Percentiles rank a stretch among this genome's conserved stretches.
Evolutionary conservation across 371 early-diverging fungal species (phyloP).

Genomic region (Entomophthora muscae): DNA sequence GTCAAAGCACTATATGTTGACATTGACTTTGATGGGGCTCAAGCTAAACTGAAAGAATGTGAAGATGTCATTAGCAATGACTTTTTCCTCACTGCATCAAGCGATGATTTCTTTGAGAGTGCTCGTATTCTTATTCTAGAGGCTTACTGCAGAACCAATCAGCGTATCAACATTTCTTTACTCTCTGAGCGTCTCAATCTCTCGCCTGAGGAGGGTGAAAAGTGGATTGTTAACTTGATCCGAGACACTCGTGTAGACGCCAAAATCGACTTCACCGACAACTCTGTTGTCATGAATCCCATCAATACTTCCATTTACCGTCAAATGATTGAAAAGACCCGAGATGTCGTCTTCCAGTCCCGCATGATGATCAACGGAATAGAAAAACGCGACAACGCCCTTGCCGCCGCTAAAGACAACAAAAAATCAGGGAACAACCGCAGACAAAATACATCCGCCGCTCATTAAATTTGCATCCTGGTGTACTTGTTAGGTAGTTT

Average conservation of each 20-base stretch:
- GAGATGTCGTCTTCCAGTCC: conserved; percentile 73
- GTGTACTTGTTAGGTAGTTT: conserved; percentile 20
- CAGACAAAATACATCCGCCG: neutral
- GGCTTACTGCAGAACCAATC: conserved; percentile 88
- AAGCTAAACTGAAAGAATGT: conserved; percentile 70
- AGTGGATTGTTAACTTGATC: conserved; percentile 92
- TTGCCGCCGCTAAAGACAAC: conserved; percentile 1
- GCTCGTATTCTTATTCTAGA: conserved; percentile 86
- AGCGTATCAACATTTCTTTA: conserved; percentile 71
- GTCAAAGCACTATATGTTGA: conserved; percentile 69
- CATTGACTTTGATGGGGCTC: conserved; percentile 89
- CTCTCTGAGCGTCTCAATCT: conserved; percentile 70
- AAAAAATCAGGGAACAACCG: neutral
- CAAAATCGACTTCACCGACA: conserved; percentile 74
- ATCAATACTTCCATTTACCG: conserved; percentile 71
- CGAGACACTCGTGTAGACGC: conserved; percentile 87
- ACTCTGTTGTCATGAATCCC: conserved; percentile 83
- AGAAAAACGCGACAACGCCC: conserved; percentile 53
- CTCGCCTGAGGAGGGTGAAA: conserved; percentile 78
- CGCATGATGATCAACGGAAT: conserved; percentile 74
- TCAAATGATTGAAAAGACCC: conserved; percentile 85
- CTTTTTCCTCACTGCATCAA: conserved; percentile 68
- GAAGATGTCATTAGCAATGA: conserved; percentile 68
- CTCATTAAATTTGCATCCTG: neutral
- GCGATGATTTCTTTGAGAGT: conserved; percentile 80